These are phyloP conservation scores for Ogataea trehalophila DNA, from an alignment of 805 yeast species.

Conservation along the genomic window DNA sequence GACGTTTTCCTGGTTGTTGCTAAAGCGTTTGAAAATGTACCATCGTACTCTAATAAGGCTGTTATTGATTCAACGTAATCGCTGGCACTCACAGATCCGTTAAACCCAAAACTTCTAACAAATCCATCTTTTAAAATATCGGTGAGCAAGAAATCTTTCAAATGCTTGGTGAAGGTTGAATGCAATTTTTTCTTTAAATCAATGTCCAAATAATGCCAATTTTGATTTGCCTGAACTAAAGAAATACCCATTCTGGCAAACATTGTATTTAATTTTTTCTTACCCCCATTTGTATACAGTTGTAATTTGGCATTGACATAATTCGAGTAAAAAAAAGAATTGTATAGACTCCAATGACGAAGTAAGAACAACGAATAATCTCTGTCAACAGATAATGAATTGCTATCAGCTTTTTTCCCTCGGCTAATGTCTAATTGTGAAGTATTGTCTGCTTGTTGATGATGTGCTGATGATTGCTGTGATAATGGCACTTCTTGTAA, in stretches of 20 bases:
- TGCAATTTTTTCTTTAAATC: constrained; percentile 70
- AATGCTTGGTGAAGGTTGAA: constrained; percentile 60
- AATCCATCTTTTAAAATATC: constrained; percentile 85
- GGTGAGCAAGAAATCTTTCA: constrained; percentile 74
- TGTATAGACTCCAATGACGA: constrained; percentile 91
- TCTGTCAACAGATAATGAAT: constrained; percentile 56
- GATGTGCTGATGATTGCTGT: background rate
- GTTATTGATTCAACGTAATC: constrained; percentile 88
- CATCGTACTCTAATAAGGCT: constrained; percentile 74
- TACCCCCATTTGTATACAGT: constrained; percentile 90
- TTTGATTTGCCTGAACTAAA: constrained; percentile 79
- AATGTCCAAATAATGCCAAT: constrained; percentile 88
- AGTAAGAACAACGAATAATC: constrained; percentile 84
- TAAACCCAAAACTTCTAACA: constrained; percentile 77
- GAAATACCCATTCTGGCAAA: constrained; percentile 97
- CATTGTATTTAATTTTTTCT: constrained; percentile 78
- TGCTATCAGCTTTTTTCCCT: constrained; percentile 30
- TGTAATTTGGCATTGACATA: constrained; percentile 83
- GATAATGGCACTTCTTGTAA: constrained; percentile 36
- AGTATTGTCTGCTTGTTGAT: background rate
- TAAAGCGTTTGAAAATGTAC: constrained; percentile 15
- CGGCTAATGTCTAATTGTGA: constrained; percentile 15
- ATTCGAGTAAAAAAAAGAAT: constrained; percentile 85
- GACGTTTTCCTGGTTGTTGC: constrained; percentile 16
- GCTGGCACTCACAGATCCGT: constrained; percentile 84